Base-by-base conservation (phyloP, 192 early-diverging fungal species). In the Backusella luteola region DNA sequence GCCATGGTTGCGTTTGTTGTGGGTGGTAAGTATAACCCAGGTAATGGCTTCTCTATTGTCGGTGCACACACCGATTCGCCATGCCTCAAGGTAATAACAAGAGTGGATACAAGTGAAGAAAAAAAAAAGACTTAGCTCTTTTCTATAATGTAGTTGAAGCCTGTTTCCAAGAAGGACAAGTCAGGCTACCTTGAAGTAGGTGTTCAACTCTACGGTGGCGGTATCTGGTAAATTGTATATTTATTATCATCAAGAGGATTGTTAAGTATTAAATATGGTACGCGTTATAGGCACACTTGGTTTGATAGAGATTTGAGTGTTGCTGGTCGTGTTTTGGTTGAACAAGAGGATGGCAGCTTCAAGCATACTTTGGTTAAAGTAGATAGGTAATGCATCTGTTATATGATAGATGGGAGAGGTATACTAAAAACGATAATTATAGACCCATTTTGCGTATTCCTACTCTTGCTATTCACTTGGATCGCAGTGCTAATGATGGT, bases 51-150 rank as follows among this genome's bases (percentile, higher is more conserved):
- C 73, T 91, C 94, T 23, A 94, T 97, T 41, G 88, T 98, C 56
- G 98, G 93, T 39, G 97, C 98, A 3, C 98, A 99, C 82, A 96
- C 96, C 23, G 98, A 99, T 82, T 96, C 95, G 21, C 98, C 98
- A 26, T 98, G 97, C 84, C 85, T 98, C 71, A 99, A 96, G 88
- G 91, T 93, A 78, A 56, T 69, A 5, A 70, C 14, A 44, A 44
- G 3, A 44, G 14, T 0, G 42, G 42, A 44, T 14, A 44, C 11
- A 6, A 23, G 11, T 32, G 26, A 17, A 66, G 34, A 32, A 6
- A 32, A 1, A 6, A 34, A 23, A 19, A 2, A 52, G 2, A 34
- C 72, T 35, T 4, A 66, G 36, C 21, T 15, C 12, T 52, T 26
- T 35, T 39, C 34, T 34, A 53, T 21, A 53, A 53, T 23, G 8